Evolutionary conservation across 2,329 filamentous ascomycete genomes (phyloP), one percentile per base, ranked within the genome.

Genomic region (Colletotrichum chlorophyti): DNA sequence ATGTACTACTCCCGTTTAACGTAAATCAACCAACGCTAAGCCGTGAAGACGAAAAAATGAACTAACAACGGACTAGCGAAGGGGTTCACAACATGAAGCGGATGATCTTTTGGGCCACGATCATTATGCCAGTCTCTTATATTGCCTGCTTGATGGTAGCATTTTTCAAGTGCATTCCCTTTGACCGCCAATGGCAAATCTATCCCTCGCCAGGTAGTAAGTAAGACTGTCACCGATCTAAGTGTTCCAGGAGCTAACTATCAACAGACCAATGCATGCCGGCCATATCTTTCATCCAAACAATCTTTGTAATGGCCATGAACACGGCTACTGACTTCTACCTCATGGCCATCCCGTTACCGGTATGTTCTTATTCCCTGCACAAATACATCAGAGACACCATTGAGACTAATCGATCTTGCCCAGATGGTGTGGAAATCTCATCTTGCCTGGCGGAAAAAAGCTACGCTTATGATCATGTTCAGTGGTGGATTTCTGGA

Each of bases 1-100:
- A 70, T 81, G 37, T 84, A 82, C 64, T 84, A 83, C 65, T 73
- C 74, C 8, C 73, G 82, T 50, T 68, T 84, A 23, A 82, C 79
- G 69, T 81, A 64, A 21, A 70, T 54, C 14, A 14, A n/a, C n/a
- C 61, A n/a, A 4, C 54, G 46, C 0, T 62, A 15, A 2, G 45
- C 68, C 3, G 5, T 23, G n/a, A n/a, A n/a, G n/a, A n/a, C n/a
- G n/a, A n/a, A n/a, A n/a, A n/a, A n/a, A n/a, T 19, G 0, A 15
- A 4, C 50, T 48, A 1, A 59, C 9, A 7, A 12, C 14, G 2
- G 12, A 6, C 5, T n/a, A 59, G 55, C 2, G 42, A 54, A 8
- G 55, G 55, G 6, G 55, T 59, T 6, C 35, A 38, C 4, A 54
- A 54, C 11, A 59, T 54, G 55, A 43, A 11, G 42, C 29, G 42